Conservation (phyloP, 2,329 filamentous ascomycete species). For the Ploettnerulaceae sp. region DNA sequence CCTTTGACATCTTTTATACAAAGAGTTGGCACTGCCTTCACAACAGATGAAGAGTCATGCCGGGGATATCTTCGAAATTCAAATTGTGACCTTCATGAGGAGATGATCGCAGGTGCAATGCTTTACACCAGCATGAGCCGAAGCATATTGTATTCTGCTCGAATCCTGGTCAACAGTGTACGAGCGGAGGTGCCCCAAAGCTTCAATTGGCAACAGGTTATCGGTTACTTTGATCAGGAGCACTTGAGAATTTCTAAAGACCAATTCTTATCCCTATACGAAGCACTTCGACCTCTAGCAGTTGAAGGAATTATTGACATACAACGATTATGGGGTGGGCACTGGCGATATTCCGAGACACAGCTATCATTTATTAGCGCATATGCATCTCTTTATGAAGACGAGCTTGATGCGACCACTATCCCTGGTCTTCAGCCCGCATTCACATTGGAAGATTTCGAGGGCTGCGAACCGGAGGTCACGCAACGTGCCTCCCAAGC, state of each 20-base stretch:
- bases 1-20: constrained; percentile 65
- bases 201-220: constrained; percentile 67
- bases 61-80: constrained; percentile 48
- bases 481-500: constrained; percentile 59
- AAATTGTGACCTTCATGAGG: constrained; percentile 61
- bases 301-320: constrained; percentile 68
- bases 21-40: constrained; percentile 68
- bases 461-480: constrained; percentile 54
- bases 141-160: constrained; percentile 48
- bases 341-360: constrained; percentile 80
- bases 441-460: constrained; percentile 63
- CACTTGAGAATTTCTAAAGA: constrained; percentile 68
- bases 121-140: constrained; percentile 60
- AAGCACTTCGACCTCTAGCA: constrained; percentile 70
- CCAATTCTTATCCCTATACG: constrained; percentile 79
- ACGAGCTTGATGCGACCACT: constrained; percentile 75
- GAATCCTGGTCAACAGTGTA: constrained; percentile 56
- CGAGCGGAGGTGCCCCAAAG: constrained; percentile 55
- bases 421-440: constrained; percentile 78
- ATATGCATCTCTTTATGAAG: constrained; percentile 69
- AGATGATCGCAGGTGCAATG: constrained; percentile 76
- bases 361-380: constrained; percentile 92
- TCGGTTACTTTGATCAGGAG: constrained; percentile 76
- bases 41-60: constrained; percentile 67
- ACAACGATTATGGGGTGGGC: constrained; percentile 82